A percentile compares a stretch with the other conserved stretches of the same genome.
These are phyloP conservation scores for Rhododendron vialii DNA, from an alignment of 148 eudicot species.

Conservation along the genomic window DNA sequence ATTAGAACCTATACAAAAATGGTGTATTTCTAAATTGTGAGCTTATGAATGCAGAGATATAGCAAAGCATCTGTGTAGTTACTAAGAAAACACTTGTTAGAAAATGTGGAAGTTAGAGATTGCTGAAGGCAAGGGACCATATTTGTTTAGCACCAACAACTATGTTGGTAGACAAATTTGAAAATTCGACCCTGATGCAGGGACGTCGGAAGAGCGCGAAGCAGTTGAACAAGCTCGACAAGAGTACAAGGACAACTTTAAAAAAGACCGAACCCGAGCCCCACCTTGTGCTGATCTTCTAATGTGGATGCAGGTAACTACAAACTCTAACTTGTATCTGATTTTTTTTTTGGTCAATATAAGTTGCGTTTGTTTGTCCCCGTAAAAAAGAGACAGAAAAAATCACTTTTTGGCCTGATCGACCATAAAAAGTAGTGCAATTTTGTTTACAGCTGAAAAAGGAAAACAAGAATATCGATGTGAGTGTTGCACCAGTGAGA, in stretches of 20 bases:
- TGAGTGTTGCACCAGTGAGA: slow-evolving; percentile 1
- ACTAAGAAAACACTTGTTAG: background rate
- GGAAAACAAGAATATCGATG: slow-evolving; percentile 20
- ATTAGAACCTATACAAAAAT: too few species aligned
- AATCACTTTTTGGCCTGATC: too few species aligned
- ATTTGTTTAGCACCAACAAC: background rate
- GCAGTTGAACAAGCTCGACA: slow-evolving; percentile 6
- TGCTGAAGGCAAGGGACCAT: background rate
- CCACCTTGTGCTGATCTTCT: slow-evolving; percentile 4
- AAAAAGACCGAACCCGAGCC: background rate
- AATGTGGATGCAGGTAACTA: slow-evolving; percentile 14
- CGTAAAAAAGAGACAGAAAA: too few species aligned
- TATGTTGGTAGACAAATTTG: slow-evolving; percentile 12
- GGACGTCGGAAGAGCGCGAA: slow-evolving; percentile 2
- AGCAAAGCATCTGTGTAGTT: background rate
- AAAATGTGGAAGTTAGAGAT: slow-evolving; percentile 16
- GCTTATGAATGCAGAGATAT: background rate
- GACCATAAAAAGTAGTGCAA: too few species aligned
- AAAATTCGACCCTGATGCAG: slow-evolving; percentile 9
- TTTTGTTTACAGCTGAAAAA: slow-evolving; percentile 13
- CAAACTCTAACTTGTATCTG: background rate
- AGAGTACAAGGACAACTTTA: background rate
- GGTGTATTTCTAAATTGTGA: background rate
- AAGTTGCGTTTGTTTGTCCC: too few species aligned
- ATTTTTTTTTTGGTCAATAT: too few species aligned